Evolutionary conservation across 78 protist species (phyloP).

Genomic region (Dictyostelium brefeldianum): DNA sequence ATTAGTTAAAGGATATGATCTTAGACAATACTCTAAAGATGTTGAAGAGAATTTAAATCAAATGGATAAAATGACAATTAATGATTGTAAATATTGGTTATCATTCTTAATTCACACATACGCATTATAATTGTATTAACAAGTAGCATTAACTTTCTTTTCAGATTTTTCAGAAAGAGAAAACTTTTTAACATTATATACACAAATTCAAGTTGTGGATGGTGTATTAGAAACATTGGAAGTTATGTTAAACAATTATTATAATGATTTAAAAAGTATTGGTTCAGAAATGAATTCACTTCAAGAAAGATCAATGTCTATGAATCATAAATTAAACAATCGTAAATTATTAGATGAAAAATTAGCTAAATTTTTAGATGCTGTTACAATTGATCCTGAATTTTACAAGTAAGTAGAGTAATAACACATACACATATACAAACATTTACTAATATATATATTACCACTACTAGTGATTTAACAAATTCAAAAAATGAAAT

Average conservation of each 20-base stretch:
- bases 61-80: slow-evolving; percentile 34
- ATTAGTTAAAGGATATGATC: slow-evolving; percentile 38
- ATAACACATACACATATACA: neutral
- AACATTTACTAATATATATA: neutral
- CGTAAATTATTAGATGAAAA: slow-evolving; percentile 48
- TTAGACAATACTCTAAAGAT: slow-evolving; percentile 38
- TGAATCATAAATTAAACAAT: slow-evolving; percentile 74
- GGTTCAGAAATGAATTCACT: slow-evolving; percentile 72
- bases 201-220: slow-evolving; percentile 54
- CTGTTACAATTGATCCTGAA: slow-evolving; percentile 14
- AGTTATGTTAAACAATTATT: slow-evolving; percentile 45
- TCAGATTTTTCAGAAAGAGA: slow-evolving; percentile 60
- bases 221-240: slow-evolving; percentile 38
- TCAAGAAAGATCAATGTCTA: slow-evolving; percentile 62
- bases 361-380: slow-evolving; percentile 33
- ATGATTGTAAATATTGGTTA: slow-evolving; percentile 36
- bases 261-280: slow-evolving; percentile 50
- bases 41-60: slow-evolving; percentile 49
- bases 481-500: slow-evolving; percentile 42
- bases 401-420: slow-evolving; percentile 26
- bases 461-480: slow-evolving; percentile 24
- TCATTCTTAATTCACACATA: neutral
- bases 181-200: slow-evolving; percentile 46
- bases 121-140: neutral
- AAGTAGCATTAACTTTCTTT: neutral